Conservation (phyloP, 768 basidiomycete species). For the Tulasnella calospora region DNA sequence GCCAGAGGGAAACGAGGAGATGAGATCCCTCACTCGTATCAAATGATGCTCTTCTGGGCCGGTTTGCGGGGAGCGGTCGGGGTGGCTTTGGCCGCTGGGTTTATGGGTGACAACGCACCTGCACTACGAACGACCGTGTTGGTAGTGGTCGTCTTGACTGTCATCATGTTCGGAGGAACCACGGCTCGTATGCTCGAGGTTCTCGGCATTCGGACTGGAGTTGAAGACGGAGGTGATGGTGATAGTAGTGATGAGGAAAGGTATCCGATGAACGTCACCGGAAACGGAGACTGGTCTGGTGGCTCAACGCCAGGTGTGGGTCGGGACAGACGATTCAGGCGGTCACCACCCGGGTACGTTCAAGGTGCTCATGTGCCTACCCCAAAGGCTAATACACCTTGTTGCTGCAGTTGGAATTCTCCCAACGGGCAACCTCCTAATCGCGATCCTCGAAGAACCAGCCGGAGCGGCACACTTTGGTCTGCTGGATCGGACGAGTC, state of each 20-base stretch:
- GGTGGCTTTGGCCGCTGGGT: constrained; percentile 93
- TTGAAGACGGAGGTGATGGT: constrained; percentile 82
- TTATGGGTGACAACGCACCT: constrained; percentile 88
- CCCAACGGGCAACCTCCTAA: neutral
- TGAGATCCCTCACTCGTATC: constrained; percentile 94
- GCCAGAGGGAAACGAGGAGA: constrained; percentile 80
- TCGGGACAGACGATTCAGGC: constrained; percentile 6
- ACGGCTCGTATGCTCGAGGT: constrained; percentile 95
- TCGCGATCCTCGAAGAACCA: neutral
- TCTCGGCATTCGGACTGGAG: constrained; percentile 90
- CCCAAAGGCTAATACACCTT: neutral
- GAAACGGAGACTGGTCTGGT: neutral
- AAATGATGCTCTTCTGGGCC: constrained; percentile 99
- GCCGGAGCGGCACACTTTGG: neutral
- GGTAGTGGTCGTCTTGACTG: constrained; percentile 91
- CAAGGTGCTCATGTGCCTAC: neutral
- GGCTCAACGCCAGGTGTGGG: neutral
- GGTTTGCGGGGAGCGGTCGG: constrained; percentile 95
- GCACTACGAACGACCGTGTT: constrained; percentile 90
- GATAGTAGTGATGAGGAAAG: constrained; percentile 42
- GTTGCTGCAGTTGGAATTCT: neutral
- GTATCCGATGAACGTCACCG: neutral
- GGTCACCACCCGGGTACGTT: neutral
- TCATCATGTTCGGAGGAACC: constrained; percentile 94
- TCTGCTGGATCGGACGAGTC: constrained; percentile 9